A percentile compares a stretch with the other conserved stretches of the same genome.
Conservation (phyloP, 352 stramenopile species). For the Globisporangium mamillatum region DNA sequence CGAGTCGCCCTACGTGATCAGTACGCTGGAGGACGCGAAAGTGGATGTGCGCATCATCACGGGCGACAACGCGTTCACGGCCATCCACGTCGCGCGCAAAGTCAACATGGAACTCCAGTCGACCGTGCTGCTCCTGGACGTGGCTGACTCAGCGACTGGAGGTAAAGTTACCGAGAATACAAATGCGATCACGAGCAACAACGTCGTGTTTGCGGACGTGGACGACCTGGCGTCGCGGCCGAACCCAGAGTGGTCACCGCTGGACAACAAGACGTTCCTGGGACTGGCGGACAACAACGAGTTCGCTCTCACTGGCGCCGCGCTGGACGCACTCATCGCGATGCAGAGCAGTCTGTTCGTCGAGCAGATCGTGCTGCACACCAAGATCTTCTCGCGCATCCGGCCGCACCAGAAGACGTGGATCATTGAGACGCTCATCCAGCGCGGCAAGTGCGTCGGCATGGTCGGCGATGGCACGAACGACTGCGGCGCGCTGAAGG, state of each 20-base stretch:
- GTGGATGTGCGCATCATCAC: constrained; percentile 89
- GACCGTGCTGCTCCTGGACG: constrained; percentile 51
- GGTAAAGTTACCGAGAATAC: not conserved
- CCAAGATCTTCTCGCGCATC: constrained; percentile 74
- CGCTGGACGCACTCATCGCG: constrained; percentile 42
- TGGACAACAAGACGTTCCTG: constrained; percentile 50
- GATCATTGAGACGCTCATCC: constrained; percentile 71
- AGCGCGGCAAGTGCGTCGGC: constrained; percentile 44
- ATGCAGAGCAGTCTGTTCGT: constrained; percentile 37
- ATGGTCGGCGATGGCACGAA: constrained; percentile 84
- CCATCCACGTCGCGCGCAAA: constrained; percentile 67
- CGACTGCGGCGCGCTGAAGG: constrained; percentile 89
- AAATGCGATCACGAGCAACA: not conserved
- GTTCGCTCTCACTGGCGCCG: constrained; percentile 62
- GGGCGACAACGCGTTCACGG: constrained; percentile 81
- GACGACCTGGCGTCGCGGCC: constrained; percentile 43
- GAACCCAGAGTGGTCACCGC: constrained; percentile 28
- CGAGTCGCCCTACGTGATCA: constrained; percentile 81
- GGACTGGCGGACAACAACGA: constrained; percentile 53
- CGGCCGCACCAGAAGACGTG: constrained; percentile 78
- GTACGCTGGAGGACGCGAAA: constrained; percentile 63
- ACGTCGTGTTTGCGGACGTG: constrained; percentile 56
- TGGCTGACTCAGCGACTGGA: constrained; percentile 6
- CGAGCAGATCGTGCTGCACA: constrained; percentile 46
- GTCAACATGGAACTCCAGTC: constrained; percentile 71